Evolutionary conservation across 2,329 filamentous ascomycete genomes (phyloP), one percentile per base, ranked within the genome.

Genomic region (Alternaria brassicicola): DNA sequence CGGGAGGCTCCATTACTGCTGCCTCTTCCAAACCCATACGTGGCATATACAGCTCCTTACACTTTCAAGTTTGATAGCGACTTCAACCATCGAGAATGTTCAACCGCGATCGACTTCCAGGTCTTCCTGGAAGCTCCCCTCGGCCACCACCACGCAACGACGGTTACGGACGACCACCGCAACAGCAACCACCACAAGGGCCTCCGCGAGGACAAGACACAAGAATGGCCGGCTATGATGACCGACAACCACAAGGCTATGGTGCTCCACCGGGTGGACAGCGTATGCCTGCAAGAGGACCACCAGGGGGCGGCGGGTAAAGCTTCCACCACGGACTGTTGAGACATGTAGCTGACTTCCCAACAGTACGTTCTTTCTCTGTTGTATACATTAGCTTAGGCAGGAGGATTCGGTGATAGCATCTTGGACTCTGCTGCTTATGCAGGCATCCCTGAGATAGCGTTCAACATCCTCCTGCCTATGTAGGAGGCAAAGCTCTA

Each of bases 91-190:
- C 54, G 57, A 54, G 12, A 49, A 87, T 87, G 85, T 87, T 86
- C 72, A 86, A 85, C 71, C 82, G 84, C 62, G 81, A 82, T 69
- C 82, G 83, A 58, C 71, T 82, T n/a, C 78, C 78, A 38, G 78
- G 79, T 7, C 28, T 84, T 81, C 68, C 78, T 57, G 74, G 78
- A 50, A 76, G 76, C 50, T 75, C 77, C 41, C 78, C 78, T 23
- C 78, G 78, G 30, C 77, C 78, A 35, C 76, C 77, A 28, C 75
- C 73, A 31, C 79, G 74, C 57, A 72, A 71, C 65, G 78, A 82
- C 47, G 78, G 79, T 55, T 82, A 82, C 67, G 75, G 67, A 68
- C 62, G 75, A 58, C 66, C 66, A 35, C 63, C 63, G 55, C 70
- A 73, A 46, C 74, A 67, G 55, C 71, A 69, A 52, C 70, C 66